Conservation (phyloP, 1,284 basidiomycete species). For the Ganoderma sp. region DNA sequence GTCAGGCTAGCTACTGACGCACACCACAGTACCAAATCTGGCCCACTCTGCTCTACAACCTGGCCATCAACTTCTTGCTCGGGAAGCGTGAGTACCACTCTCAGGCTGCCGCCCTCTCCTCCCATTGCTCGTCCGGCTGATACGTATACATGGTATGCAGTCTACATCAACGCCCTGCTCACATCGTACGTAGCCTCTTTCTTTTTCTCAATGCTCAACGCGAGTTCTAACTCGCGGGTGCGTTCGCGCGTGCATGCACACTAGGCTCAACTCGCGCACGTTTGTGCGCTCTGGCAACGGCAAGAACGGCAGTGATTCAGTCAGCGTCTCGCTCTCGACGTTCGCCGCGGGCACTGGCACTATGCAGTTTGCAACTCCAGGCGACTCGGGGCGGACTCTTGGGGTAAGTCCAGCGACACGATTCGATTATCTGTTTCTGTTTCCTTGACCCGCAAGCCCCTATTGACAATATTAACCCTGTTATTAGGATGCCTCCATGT, state of each 20-base stretch:
- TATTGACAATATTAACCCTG: neutral
- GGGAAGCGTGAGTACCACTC: neutral
- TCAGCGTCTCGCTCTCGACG: neutral
- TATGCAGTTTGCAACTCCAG: too few species aligned
- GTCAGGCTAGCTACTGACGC: neutral
- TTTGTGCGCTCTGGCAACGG: neutral
- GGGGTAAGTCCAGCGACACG: neutral
- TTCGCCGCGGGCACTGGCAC: neutral
- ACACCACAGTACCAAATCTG: neutral
- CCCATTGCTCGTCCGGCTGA: neutral
- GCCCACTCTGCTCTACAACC: neutral
- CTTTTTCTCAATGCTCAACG: neutral
- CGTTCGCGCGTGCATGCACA: too few species aligned
- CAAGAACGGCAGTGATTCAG: neutral
- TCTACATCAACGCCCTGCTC: conserved; percentile 1
- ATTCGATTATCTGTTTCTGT: too few species aligned
- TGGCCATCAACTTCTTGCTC: neutral
- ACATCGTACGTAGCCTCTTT: neutral
- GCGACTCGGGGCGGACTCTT: neutral
- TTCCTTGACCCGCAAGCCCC: neutral
- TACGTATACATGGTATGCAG: neutral
- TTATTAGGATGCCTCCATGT: neutral
- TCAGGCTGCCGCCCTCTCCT: neutral
- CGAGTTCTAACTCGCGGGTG: too few species aligned
- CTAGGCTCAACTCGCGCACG: neutral